Evolutionary conservation across 345 rosid species (phyloP), one percentile per base, ranked within the genome.

Genomic region (Linum trigynum): DNA sequence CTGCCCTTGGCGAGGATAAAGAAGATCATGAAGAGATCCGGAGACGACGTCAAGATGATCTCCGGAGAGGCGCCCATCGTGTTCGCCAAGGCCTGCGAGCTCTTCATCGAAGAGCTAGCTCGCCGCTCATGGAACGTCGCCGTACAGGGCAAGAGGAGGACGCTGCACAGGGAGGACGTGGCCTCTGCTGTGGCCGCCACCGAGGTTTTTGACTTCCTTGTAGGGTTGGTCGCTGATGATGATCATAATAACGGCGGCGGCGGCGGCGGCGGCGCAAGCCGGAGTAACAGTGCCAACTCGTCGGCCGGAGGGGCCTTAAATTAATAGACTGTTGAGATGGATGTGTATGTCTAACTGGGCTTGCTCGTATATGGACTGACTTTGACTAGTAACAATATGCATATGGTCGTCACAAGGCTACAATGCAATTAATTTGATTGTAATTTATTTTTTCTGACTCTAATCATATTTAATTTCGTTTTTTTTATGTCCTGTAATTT

Each of bases 11-110:
- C 91, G 16, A 77, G 91, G 77, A 86, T 86, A 73, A 83, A 83
- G 91, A 86, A 83, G 80, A 86, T 84, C 71, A 86, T 86, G 91
- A 86, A 83, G 78, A 79, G 71, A 65, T 84, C 88, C 0, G 78
- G 86, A 0, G 81, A 84, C 9, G 81, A 77, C 32, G 85, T 83
- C 32, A 84, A 84, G 76, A 86, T 86, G 88, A 79, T 86, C n/a
- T 82, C 86, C 0, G 86, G 85, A 12, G 88, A 84, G 76, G 85
- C 92, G 0, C 86, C 88, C 0, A 69, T 86, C 45, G 80, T 86
- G 63, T 82, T 84, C 71, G 77, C 88, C 0, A 80, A 83, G 66
- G 91, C 88, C 1, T 84, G 86, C 35, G 91, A 86, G 72, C 77
- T 86, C 39, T 80, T 86, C 72, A 82, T 86, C 55, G 75, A 82